Evolutionary conservation across 1,284 basidiomycete species (phyloP), one percentile per base, ranked within the genome.

Genomic region (Leccinum holopus): DNA sequence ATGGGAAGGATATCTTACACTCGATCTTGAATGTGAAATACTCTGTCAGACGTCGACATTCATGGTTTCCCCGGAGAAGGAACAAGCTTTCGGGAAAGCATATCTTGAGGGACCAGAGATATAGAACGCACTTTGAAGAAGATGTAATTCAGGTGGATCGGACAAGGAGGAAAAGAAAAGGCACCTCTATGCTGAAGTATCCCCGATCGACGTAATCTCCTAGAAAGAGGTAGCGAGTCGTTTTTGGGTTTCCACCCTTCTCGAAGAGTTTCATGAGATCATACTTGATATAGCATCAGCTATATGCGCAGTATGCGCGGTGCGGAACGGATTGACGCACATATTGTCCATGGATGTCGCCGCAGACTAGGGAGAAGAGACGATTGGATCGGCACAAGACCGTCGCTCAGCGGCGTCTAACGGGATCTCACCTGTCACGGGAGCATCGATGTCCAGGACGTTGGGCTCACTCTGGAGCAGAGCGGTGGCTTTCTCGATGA

Each of bases 251-350:
- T 8, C 94, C 94, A 41, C 94, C 94, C 58, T 96, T 91, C 77
- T 97, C 94, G 73, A 97, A 96, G 33, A 97, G 83, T 77, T 96
- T 95, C 90, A 97, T 95, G 67, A 97, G 81, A 78, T 97, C 93
- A 72, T 92, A 95, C 92, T 69, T 28, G 51, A 62, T 60, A 63
- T 92, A 47, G 25, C 11, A 59, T 69, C 49, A 70, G 61, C 18
- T 69, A 41, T 41, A 61, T 61, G 37, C 11, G 55, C 67, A 69
- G 28, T 69, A 58, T 54, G 21, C 44, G 33, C 21, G 11, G 30
- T 5, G 18, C n/a, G 44, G 4, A 33, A 49, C 18, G 16, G 8
- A 63, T 47, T 3, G 14, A 79, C 92, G 75, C 75, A 95, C 92
- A 77, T 97, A 97, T 91, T 97, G 94, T 0, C 69, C 70, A 62